Percentiles rank a stretch among this genome's conserved stretches.
phyloP scores from a whole-genome alignment of 1,139 yeast species.

The Lodderomyces beijingensis region DNA sequence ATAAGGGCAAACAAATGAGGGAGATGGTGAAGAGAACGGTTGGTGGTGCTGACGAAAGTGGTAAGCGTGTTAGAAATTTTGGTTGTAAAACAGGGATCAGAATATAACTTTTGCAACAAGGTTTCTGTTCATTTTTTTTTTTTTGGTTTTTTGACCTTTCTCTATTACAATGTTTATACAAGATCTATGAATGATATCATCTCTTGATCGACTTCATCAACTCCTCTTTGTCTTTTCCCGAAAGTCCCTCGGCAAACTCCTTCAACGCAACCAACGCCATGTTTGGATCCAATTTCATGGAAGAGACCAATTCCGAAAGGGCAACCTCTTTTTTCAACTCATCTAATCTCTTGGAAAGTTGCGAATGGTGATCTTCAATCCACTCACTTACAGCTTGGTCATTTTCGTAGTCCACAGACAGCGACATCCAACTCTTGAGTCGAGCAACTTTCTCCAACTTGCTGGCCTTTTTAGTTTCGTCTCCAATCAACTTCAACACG shows the following conservation, averaged over 20 bases:
- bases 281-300: conserved; percentile 54
- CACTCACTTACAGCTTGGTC: conserved; percentile 80
- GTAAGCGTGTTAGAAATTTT: neutral
- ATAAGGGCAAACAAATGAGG: conserved; percentile 7
- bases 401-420: conserved; percentile 63
- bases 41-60: neutral
- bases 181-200: too few relatives aligned
- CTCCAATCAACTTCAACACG: conserved; percentile 69
- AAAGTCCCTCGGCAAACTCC: conserved; percentile 55
- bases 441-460: conserved; percentile 83
- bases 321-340: conserved; percentile 62
- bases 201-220: conserved; percentile 38
- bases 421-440: conserved; percentile 84
- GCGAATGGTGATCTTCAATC: conserved; percentile 75
- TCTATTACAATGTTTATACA: too few relatives aligned
- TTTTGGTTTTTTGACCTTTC: conserved; percentile 9
- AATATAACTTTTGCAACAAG: too few relatives aligned
- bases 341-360: conserved; percentile 57
- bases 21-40: too few relatives aligned
- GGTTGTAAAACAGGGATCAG: conserved; percentile 6
- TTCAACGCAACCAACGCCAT: conserved; percentile 55
- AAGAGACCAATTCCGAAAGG: conserved; percentile 56
- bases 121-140: neutral
- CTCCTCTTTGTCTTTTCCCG: conserved; percentile 58
- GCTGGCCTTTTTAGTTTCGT: conserved; percentile 55